Evolutionary conservation across 2,329 filamentous ascomycete genomes (phyloP), one percentile per base, ranked within the genome.

Genomic region (Scorias spongiosa): DNA sequence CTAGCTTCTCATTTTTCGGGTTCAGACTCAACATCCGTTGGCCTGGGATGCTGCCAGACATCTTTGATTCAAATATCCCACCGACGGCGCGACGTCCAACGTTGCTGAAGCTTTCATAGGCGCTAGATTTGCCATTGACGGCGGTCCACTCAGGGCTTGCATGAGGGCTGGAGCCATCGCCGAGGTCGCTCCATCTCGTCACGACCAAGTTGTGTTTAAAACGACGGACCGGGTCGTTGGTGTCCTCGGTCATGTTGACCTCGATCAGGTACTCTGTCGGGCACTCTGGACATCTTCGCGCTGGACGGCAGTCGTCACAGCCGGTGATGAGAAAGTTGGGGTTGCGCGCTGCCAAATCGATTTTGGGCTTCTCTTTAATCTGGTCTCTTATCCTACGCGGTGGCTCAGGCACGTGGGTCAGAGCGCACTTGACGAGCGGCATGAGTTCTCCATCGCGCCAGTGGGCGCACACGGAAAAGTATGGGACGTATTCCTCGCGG

Each of bases 261-360:
- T 80, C 75, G 40, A 78, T 65, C 10, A 80, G 59, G 48, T 80
- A 80, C 53, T 80, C 76, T 0, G 73, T 73, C 1, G 76, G 74
- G 55, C 76, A 80, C 43, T 74, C 68, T 0, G 75, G 73, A 56
- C 76, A 80, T 29, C 76, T 63, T 3, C 76, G 66, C 64, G 77
- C 76, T 2, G 75, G 75, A 7, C 69, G 63, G 54, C 76, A 80
- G 12, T 66, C 60, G 1, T 66, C 65, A 53, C 76, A 80, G 6
- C 75, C 62, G 1, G 60, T 65, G 10, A 72, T 63, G 34, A 76
- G 67, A 29, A 66, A 59, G 43, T 68, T 65, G 1, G 61, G 60
- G 17, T 62, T 58, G 30, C 63, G 66, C 49, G 48, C 47, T 12
- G 49, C 39, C 12, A 48, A 46, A 41, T 45, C 48, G 32, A 59